These are phyloP conservation scores for Umbelopsis vinacea DNA, from an alignment of 192 early-diverging fungal species.

Conservation along the genomic window DNA sequence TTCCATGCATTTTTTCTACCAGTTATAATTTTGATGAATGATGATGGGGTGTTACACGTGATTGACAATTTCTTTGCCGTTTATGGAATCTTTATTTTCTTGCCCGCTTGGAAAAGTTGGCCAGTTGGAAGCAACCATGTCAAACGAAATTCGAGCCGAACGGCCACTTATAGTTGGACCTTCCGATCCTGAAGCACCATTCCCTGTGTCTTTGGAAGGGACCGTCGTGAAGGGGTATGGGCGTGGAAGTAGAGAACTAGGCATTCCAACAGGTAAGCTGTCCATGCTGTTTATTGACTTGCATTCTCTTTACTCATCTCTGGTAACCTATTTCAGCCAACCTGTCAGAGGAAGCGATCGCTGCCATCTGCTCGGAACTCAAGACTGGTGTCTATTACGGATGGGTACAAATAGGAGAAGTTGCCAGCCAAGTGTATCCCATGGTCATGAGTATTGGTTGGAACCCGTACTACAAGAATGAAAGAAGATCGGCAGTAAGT, in stretches of 20 bases:
- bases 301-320: neutral
- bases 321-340: slow-evolving; percentile 68
- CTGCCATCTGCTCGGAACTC: slow-evolving; percentile 60
- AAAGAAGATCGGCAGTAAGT: slow-evolving; percentile 87
- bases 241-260: slow-evolving; percentile 93
- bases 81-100: too few species aligned
- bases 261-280: slow-evolving; percentile 90
- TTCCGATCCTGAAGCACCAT: slow-evolving; percentile 65
- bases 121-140: neutral
- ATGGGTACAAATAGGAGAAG: slow-evolving; percentile 80
- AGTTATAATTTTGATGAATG: too few species aligned
- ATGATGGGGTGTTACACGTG: too few species aligned
- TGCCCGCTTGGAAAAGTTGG: too few species aligned
- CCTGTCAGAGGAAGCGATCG: slow-evolving; percentile 77
- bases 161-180: slow-evolving; percentile 71
- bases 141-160: slow-evolving; percentile 22
- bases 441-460: slow-evolving; percentile 99
- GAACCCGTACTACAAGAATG: slow-evolving; percentile 99
- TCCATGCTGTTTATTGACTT: neutral
- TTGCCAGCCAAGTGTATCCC: slow-evolving; percentile 63
- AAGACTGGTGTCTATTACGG: slow-evolving; percentile 95
- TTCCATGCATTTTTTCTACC: neutral
- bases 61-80: too few species aligned
- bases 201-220: slow-evolving; percentile 82
- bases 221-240: slow-evolving; percentile 90